A percentile compares a stretch with the other conserved stretches of the same genome.
These are phyloP conservation scores for Boletus rubescentipes DNA, from an alignment of 768 basidiomycete genomes.

Conservation along the genomic window DNA sequence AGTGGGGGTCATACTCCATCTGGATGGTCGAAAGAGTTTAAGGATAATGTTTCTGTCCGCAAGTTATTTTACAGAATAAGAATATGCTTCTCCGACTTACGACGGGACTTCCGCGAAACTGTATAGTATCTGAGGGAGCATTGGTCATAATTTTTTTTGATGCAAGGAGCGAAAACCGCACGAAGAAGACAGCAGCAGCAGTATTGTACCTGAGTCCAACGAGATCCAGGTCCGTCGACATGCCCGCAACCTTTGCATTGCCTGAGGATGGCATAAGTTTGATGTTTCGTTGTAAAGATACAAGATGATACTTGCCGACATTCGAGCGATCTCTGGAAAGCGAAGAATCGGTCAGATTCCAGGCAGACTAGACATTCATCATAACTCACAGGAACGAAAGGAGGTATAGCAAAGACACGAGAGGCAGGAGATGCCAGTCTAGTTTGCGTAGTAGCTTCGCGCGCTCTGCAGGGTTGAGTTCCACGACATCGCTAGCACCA, in stretches of 20 bases:
- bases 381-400: slow-evolving; percentile 46
- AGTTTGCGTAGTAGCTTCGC: slow-evolving; percentile 39
- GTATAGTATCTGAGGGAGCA: slow-evolving; percentile 33
- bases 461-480: slow-evolving; percentile 21
- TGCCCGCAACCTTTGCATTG: slow-evolving; percentile 45
- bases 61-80: slow-evolving; percentile 1
- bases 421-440: slow-evolving; percentile 44
- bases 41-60: slow-evolving; percentile 37
- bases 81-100: slow-evolving; percentile 21
- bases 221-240: slow-evolving; percentile 39
- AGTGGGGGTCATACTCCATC: slow-evolving; percentile 31
- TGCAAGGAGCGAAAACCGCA: slow-evolving; percentile 7
- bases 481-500: background rate
- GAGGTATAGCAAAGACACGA: slow-evolving; percentile 45
- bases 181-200: slow-evolving; percentile 41
- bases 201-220: slow-evolving; percentile 36
- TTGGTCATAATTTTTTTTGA: background rate
- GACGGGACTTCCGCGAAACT: slow-evolving; percentile 39
- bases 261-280: slow-evolving; percentile 24
- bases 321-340: slow-evolving; percentile 42
- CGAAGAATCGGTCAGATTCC: background rate
- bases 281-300: background rate
- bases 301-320: slow-evolving; percentile 34
- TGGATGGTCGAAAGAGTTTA: slow-evolving; percentile 36
- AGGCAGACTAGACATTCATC: background rate